phyloP scores from a whole-genome alignment of 169 alveolate species.

The Cryptosporidium bovis region DNA sequence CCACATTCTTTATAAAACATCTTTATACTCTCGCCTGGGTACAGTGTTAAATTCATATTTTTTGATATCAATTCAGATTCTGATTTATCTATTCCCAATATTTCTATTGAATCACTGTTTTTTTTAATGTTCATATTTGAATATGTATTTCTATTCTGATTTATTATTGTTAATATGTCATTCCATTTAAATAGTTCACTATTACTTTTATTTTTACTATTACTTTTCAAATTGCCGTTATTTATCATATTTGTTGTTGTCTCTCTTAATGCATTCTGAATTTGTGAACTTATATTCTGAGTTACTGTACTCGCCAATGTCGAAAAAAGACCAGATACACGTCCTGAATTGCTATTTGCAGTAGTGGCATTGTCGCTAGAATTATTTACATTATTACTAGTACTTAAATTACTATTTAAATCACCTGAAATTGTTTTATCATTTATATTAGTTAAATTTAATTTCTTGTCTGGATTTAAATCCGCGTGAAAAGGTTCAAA shows the following conservation, averaged over 20 bases:
- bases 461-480: background rate
- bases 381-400: background rate
- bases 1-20: constrained; percentile 57
- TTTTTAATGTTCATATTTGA: constrained; percentile 5
- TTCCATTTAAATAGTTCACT: constrained; percentile 16
- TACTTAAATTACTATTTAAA: background rate
- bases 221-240: constrained; percentile 4
- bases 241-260: constrained; percentile 46
- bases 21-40: constrained; percentile 39
- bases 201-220: background rate
- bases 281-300: constrained; percentile 67
- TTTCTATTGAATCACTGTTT: constrained; percentile 2
- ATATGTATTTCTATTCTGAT: background rate
- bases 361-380: background rate
- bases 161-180: constrained; percentile 13
- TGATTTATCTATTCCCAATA: too few species aligned
- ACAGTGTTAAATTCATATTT: constrained; percentile 21
- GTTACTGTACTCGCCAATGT: constrained; percentile 69
- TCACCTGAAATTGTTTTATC: background rate
- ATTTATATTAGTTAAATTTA: background rate
- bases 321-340: constrained; percentile 68
- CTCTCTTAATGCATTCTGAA: constrained; percentile 64
- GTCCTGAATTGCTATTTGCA: constrained; percentile 19
- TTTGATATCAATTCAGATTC: constrained; percentile 25
- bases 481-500: constrained; percentile 22